These are phyloP conservation scores for Flaveria bidentis DNA, from an alignment of 129 eudicot species.

Conservation along the genomic window DNA sequence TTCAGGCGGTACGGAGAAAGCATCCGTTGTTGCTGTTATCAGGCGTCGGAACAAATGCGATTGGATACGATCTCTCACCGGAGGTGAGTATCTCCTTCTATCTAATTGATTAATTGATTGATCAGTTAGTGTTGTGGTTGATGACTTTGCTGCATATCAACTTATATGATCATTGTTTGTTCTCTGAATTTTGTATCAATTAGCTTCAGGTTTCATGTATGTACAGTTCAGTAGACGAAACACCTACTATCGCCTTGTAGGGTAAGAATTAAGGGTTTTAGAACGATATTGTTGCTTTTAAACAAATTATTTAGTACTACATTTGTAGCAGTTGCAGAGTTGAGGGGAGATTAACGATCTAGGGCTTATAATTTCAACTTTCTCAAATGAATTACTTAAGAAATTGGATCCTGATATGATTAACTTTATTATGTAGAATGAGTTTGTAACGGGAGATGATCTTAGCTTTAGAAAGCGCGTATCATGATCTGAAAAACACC, in stretches of 20 bases:
- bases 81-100: constrained; percentile 44
- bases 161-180: background rate
- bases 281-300: background rate
- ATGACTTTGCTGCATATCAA: background rate
- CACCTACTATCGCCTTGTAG: background rate
- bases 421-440: background rate
- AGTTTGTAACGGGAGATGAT: background rate
- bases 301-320: background rate
- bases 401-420: background rate
- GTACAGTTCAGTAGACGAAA: background rate
- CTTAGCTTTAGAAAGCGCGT: background rate
- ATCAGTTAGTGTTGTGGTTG: constrained; percentile 2
- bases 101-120: background rate
- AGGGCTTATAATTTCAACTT: background rate
- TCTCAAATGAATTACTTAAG: background rate
- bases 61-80: constrained; percentile 93
- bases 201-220: background rate
- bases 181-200: background rate
- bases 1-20: constrained; percentile 74
- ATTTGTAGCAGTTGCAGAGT: background rate
- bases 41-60: constrained; percentile 93
- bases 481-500: background rate
- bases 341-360: background rate
- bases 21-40: constrained; percentile 92
- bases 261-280: background rate